Evolutionary conservation across 1,284 basidiomycete genomes (phyloP).

Genomic region (Pseudozyma thailandica): DNA sequence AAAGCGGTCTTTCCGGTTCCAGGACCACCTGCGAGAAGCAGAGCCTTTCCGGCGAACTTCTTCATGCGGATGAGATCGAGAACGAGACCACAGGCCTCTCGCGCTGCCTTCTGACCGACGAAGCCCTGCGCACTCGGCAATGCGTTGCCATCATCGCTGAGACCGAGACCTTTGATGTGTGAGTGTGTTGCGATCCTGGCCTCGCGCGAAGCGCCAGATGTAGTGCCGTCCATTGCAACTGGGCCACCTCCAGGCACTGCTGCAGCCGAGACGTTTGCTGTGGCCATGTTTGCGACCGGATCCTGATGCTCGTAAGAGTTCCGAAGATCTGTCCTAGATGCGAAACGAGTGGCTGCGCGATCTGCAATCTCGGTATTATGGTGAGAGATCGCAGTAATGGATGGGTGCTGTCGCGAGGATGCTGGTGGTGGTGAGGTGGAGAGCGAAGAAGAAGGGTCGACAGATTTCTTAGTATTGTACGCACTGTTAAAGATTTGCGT

Average conservation of each 20-base stretch:
- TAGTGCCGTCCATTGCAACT: slow-evolving; percentile 34
- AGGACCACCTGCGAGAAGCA: slow-evolving; percentile 87
- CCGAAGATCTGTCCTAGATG: neutral
- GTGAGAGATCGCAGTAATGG: neutral
- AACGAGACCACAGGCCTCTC: slow-evolving; percentile 91
- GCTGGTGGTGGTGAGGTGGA: slow-evolving; percentile 8
- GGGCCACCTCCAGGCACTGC: slow-evolving; percentile 34
- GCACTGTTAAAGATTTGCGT: slow-evolving; percentile 28
- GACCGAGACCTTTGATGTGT: slow-evolving; percentile 93
- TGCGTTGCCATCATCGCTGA: slow-evolving; percentile 85
- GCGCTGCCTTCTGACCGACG: slow-evolving; percentile 86
- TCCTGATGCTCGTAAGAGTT: neutral
- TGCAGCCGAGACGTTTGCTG: slow-evolving; percentile 21
- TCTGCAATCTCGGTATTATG: too few relatives aligned
- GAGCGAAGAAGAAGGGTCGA: neutral
- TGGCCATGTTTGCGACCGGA: slow-evolving; percentile 22
- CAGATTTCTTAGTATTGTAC: slow-evolving; percentile 5
- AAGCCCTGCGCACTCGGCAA: slow-evolving; percentile 79
- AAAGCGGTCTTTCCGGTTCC: slow-evolving; percentile 96
- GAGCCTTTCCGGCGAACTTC: slow-evolving; percentile 89
- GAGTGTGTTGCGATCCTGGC: slow-evolving; percentile 85
- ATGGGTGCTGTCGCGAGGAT: slow-evolving; percentile 6
- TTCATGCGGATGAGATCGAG: slow-evolving; percentile 89
- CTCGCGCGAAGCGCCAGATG: slow-evolving; percentile 48
- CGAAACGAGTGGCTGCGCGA: too few relatives aligned